A percentile compares a stretch with the other conserved stretches of the same genome.
Evolutionary conservation across 2,329 filamentous ascomycete genomes (phyloP).

Genomic region (Lachnellula occidentalis): DNA sequence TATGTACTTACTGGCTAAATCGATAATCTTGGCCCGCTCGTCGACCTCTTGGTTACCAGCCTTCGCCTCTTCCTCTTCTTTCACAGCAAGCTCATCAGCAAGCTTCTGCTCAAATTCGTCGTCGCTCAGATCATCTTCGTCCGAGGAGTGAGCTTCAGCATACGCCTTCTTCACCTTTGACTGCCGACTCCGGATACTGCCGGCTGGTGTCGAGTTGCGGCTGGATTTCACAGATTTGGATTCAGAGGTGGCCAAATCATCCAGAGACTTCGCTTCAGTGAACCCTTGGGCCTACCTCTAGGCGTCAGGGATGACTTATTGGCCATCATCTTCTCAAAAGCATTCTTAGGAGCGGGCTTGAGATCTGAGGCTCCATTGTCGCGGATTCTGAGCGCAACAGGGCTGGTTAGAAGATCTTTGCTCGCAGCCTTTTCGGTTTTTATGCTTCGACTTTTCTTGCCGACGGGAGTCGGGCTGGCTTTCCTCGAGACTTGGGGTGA

Average conservation of each 20-base stretch:
- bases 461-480: conserved; percentile 2
- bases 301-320: conserved; percentile 10
- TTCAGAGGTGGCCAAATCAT: conserved; percentile 38
- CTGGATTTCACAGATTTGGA: conserved; percentile 72
- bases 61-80: conserved; percentile 42
- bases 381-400: conserved; percentile 23
- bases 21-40: conserved; percentile 61
- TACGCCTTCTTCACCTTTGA: conserved; percentile 39
- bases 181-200: conserved; percentile 44
- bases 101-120: conserved; percentile 77
- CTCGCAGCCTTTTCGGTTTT: conserved; percentile 24
- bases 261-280: conserved; percentile 49
- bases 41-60: conserved; percentile 46
- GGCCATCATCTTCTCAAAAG: conserved; percentile 40
- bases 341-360: conserved; percentile 33
- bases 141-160: conserved; percentile 51
- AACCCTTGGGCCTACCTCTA: conserved; percentile 29
- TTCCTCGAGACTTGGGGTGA: conserved; percentile 33
- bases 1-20: conserved; percentile 63
- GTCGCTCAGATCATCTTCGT: conserved; percentile 66
- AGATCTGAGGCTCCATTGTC: conserved; percentile 14
- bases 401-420: conserved; percentile 23
- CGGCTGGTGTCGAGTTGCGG: conserved; percentile 66
- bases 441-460: neutral
- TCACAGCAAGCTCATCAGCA: conserved; percentile 51